Evolutionary conservation across 2,329 filamentous ascomycete genomes (phyloP).

Genomic region (Verticillium dahliae): DNA sequence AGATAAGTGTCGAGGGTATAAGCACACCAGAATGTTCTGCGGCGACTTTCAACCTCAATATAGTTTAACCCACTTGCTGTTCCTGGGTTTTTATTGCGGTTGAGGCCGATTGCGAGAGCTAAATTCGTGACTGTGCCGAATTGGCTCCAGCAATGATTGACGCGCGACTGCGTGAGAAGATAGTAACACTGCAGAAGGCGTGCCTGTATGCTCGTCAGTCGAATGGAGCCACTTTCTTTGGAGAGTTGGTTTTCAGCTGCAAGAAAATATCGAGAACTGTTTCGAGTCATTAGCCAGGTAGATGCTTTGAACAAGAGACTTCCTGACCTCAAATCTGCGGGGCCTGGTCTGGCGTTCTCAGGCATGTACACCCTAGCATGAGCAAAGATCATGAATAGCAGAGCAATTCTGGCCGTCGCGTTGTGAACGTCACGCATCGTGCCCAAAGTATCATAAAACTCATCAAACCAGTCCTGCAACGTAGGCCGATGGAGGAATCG

Average conservation of each 20-base stretch:
- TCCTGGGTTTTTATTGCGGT: slow-evolving; percentile 20
- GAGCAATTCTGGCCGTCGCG: slow-evolving; percentile 26
- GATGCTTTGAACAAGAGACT: background rate
- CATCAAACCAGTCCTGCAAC: slow-evolving; percentile 38
- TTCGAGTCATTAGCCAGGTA: background rate
- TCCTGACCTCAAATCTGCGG: slow-evolving; percentile 7
- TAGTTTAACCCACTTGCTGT: slow-evolving; percentile 16
- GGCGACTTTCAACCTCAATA: slow-evolving; percentile 30
- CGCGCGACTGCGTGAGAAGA: slow-evolving; percentile 34
- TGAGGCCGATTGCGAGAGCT: slow-evolving; percentile 30
- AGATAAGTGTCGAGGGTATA: slow-evolving; percentile 61
- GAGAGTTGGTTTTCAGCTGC: slow-evolving; percentile 29
- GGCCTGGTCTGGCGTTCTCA: slow-evolving; percentile 3
- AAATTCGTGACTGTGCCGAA: slow-evolving; percentile 36
- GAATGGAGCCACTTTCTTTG: slow-evolving; percentile 28
- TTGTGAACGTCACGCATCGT: slow-evolving; percentile 16
- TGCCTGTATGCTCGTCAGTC: slow-evolving; percentile 32
- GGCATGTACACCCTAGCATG: slow-evolving; percentile 36
- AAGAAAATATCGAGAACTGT: slow-evolving; percentile 22
- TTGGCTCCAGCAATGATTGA: slow-evolving; percentile 40
- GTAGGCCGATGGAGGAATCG: slow-evolving; percentile 46
- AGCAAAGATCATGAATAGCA: slow-evolving; percentile 45
- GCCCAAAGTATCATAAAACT: slow-evolving; percentile 30
- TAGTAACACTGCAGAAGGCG: slow-evolving; percentile 35
- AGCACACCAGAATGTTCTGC: slow-evolving; percentile 54